Evolutionary conservation across 2,329 filamentous ascomycete species (phyloP).

Genomic region (Pseudocercospora crystallina): DNA sequence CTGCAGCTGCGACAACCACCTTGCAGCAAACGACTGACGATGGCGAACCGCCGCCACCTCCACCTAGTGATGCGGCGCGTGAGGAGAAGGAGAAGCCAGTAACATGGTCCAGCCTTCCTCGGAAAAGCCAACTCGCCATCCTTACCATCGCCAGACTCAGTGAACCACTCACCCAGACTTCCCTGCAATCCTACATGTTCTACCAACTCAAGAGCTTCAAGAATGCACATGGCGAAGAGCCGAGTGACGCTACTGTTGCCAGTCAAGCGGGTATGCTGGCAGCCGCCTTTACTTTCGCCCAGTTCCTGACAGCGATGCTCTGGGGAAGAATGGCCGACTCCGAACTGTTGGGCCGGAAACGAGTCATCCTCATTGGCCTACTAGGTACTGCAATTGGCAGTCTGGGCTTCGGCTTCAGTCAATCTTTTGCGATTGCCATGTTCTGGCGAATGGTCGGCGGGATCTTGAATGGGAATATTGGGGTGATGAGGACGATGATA

Average conservation of each 20-base stretch:
- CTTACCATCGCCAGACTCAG: slow-evolving; percentile 76
- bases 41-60: slow-evolving; percentile 20
- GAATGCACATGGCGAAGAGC: slow-evolving; percentile 40
- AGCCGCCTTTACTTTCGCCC: slow-evolving; percentile 76
- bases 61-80: not conserved
- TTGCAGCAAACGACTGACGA: slow-evolving; percentile 9
- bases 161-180: slow-evolving; percentile 79
- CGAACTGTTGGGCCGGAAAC: slow-evolving; percentile 66
- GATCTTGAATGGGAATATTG: slow-evolving; percentile 69
- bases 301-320: slow-evolving; percentile 78
- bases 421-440: slow-evolving; percentile 61
- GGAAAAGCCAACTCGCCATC: slow-evolving; percentile 74
- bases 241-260: slow-evolving; percentile 64
- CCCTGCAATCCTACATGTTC: slow-evolving; percentile 77
- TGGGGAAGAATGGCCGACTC: slow-evolving; percentile 75
- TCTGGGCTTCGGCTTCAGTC: slow-evolving; percentile 68
- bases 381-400: slow-evolving; percentile 66
- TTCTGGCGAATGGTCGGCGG: slow-evolving; percentile 68
- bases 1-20: too few relatives aligned
- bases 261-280: slow-evolving; percentile 75
- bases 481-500: slow-evolving; percentile 74
- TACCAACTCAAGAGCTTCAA: slow-evolving; percentile 80
- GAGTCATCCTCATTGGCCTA: slow-evolving; percentile 74
- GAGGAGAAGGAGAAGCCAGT: slow-evolving; percentile 49
- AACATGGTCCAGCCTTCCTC: slow-evolving; percentile 71